A percentile compares a stretch with the other conserved stretches of the same genome.
Conservation (phyloP, 768 basidiomycete species). For the Postia placenta region DNA sequence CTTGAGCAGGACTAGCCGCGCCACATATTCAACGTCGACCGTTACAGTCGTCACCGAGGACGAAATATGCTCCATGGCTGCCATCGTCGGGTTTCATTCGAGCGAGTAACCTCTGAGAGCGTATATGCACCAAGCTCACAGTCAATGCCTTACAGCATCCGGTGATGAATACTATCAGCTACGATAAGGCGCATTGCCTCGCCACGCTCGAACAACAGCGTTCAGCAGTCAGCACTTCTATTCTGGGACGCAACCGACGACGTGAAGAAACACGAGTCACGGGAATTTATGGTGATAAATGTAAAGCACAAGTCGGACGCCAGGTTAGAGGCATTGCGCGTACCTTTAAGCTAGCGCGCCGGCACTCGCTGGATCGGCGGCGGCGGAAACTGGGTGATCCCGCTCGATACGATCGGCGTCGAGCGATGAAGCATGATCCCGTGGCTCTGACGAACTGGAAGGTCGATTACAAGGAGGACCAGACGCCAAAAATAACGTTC, state of each 20-base stretch:
- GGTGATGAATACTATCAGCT: constrained; percentile 41
- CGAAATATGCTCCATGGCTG: constrained; percentile 24
- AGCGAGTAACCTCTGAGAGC: constrained; percentile 26
- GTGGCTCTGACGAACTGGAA: constrained; percentile 11
- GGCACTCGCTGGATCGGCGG: constrained; percentile 14
- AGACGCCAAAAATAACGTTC: background rate
- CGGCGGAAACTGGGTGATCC: constrained; percentile 13
- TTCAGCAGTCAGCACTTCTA: constrained; percentile 2
- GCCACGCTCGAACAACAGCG: constrained; percentile 30
- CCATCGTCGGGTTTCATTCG: constrained; percentile 39
- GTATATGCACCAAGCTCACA: background rate
- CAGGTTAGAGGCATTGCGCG: background rate
- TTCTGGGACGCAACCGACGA: constrained; percentile 16
- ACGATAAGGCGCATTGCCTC: constrained; percentile 31
- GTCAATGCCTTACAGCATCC: constrained; percentile 22
- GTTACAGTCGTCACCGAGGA: constrained; percentile 30
- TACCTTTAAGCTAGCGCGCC: background rate
- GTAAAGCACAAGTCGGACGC: background rate
- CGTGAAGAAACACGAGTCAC: constrained; percentile 7
- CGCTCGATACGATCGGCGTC: constrained; percentile 8
- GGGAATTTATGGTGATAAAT: constrained; percentile 30
- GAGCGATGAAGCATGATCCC: constrained; percentile 7
- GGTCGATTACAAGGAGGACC: constrained; percentile 1
- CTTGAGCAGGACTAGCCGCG: background rate
- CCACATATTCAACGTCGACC: constrained; percentile 25